Percentiles rank a stretch among this genome's conserved stretches.
Conservation (phyloP, 805 yeast species). For the Suhomyces sp. region DNA sequence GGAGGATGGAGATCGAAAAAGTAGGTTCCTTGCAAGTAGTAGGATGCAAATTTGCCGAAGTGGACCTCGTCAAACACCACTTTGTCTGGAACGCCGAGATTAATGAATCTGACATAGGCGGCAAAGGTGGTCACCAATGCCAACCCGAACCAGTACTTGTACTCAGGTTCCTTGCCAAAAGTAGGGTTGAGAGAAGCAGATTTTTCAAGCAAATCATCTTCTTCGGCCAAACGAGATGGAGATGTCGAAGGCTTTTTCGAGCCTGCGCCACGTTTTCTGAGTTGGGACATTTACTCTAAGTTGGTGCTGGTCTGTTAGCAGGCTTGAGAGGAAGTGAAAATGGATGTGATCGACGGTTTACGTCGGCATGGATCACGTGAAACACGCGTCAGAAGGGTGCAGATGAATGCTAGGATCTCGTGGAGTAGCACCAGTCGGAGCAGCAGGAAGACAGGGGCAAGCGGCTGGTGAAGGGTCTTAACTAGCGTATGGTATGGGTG, state of each 20-base stretch:
- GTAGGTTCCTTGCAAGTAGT: slow-evolving; percentile 84
- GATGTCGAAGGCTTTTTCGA: background rate
- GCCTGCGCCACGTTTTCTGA: background rate
- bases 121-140: slow-evolving; percentile 42
- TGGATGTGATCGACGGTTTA: background rate
- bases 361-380: background rate
- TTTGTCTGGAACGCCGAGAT: slow-evolving; percentile 61
- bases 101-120: slow-evolving; percentile 55
- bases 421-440: background rate
- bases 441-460: background rate
- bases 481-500: background rate
- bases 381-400: background rate
- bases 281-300: background rate
- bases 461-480: background rate
- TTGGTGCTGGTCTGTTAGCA: background rate
- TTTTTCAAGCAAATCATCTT: slow-evolving; percentile 1
- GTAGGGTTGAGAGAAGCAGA: background rate
- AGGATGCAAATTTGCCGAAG: slow-evolving; percentile 81
- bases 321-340: background rate
- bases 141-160: slow-evolving; percentile 34
- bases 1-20: slow-evolving; percentile 98
- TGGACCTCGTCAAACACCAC: slow-evolving; percentile 88
- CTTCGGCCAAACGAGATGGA: background rate
- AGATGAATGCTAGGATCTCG: background rate
- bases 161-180: slow-evolving; percentile 21